These are phyloP conservation scores for Lactarius akahatsu DNA, from an alignment of 768 basidiomycete genomes.

Conservation along the genomic window DNA sequence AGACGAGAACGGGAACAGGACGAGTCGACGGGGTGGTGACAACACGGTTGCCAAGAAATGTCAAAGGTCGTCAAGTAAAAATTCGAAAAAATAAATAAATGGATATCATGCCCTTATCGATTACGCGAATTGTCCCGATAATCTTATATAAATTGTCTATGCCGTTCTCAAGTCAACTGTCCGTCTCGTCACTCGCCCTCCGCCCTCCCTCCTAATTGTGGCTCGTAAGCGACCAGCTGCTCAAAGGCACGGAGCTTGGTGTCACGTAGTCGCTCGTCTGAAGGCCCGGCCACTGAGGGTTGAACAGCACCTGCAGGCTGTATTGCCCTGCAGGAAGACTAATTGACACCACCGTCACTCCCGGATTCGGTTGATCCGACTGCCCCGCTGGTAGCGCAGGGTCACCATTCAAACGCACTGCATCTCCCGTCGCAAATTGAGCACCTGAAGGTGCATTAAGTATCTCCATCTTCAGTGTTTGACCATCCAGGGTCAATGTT, in stretches of 20 bases:
- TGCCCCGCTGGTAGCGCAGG: slow-evolving; percentile 57
- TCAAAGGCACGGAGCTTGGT: slow-evolving; percentile 68
- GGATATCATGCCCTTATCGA: background rate
- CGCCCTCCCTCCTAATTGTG: slow-evolving; percentile 49
- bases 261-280: slow-evolving; percentile 59
- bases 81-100: background rate
- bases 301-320: slow-evolving; percentile 83
- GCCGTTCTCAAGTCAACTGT: background rate
- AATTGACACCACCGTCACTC: slow-evolving; percentile 79
- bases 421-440: slow-evolving; percentile 52
- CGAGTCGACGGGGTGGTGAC: too few relatives aligned
- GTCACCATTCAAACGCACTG: slow-evolving; percentile 60
- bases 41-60: background rate
- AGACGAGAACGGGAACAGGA: background rate
- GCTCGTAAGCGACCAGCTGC: slow-evolving; percentile 74
- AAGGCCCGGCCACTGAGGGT: slow-evolving; percentile 87
- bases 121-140: background rate
- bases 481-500: slow-evolving; percentile 66
- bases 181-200: slow-evolving; percentile 9
- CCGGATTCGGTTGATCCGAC: slow-evolving; percentile 72
- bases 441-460: slow-evolving; percentile 67
- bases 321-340: slow-evolving; percentile 64
- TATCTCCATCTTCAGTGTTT: slow-evolving; percentile 65
- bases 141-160: slow-evolving; percentile 3
- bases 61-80: background rate